phyloP scores from a whole-genome alignment of 768 basidiomycete genomes.

The Lactifluus echinatus region DNA sequence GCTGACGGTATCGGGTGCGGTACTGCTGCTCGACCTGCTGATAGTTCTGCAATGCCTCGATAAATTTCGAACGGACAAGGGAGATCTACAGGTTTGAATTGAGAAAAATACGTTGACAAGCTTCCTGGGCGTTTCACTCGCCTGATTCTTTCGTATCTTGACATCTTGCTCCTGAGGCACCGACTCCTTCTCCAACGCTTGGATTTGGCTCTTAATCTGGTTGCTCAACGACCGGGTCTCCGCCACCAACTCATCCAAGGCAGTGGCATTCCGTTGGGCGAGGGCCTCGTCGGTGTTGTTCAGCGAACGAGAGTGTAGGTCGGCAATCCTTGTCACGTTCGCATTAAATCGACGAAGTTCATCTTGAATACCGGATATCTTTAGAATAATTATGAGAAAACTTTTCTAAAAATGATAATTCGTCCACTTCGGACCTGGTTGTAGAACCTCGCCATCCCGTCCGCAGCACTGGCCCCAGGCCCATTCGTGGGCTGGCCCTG shows the following conservation, averaged over 20 bases:
- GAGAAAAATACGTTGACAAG: background rate
- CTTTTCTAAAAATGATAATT: background rate
- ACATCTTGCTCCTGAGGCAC: slow-evolving; percentile 57
- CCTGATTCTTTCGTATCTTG: slow-evolving; percentile 74
- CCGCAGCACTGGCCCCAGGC: slow-evolving; percentile 20
- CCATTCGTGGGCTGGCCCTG: slow-evolving; percentile 20
- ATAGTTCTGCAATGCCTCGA: slow-evolving; percentile 80
- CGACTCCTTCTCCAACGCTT: slow-evolving; percentile 59
- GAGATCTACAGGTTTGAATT: slow-evolving; percentile 9
- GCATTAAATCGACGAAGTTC: slow-evolving; percentile 55
- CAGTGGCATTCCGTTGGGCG: slow-evolving; percentile 48
- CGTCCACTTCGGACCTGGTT: slow-evolving; percentile 24
- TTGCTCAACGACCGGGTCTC: slow-evolving; percentile 66
- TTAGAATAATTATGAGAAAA: background rate
- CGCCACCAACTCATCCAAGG: slow-evolving; percentile 60
- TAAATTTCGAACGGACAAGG: slow-evolving; percentile 42
- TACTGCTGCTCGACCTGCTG: slow-evolving; percentile 77
- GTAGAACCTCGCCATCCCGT: slow-evolving; percentile 28
- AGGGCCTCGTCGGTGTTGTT: slow-evolving; percentile 68
- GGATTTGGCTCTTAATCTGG: slow-evolving; percentile 62
- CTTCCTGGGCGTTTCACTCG: slow-evolving; percentile 23
- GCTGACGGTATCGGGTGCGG: slow-evolving; percentile 67
- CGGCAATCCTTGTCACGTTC: slow-evolving; percentile 60
- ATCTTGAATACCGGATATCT: slow-evolving; percentile 77
- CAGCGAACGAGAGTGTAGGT: slow-evolving; percentile 65